phyloP scores from a whole-genome alignment of 495 filamentous ascomycete species.

The Lentithecium fluviatile region DNA sequence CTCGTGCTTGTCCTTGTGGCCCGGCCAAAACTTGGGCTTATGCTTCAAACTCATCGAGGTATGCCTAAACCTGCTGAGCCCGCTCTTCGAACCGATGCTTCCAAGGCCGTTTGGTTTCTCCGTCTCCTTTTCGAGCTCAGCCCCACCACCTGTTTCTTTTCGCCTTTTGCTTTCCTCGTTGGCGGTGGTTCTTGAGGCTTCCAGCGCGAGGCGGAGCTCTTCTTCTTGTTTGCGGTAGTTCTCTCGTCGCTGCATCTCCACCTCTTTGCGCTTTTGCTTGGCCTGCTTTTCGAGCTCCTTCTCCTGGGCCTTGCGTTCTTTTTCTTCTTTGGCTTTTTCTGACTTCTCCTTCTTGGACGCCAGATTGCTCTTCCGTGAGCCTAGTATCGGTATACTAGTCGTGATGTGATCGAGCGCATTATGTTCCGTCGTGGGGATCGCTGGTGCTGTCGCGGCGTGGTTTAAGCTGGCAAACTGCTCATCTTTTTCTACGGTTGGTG shows the following conservation, averaged over 20 bases:
- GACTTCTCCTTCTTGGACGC: constrained; percentile 60
- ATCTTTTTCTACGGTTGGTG: constrained; percentile 50
- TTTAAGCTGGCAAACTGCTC: constrained; percentile 56
- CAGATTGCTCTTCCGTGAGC: constrained; percentile 42
- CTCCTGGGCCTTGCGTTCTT: constrained; percentile 39
- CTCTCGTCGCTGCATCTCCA: constrained; percentile 53
- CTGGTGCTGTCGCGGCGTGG: constrained; percentile 62
- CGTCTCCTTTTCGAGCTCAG: constrained; percentile 7
- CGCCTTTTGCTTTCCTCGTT: constrained; percentile 51
- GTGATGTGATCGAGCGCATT: constrained; percentile 29
- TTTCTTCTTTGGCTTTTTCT: constrained; percentile 33
- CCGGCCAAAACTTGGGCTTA: constrained; percentile 48
- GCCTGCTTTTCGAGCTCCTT: constrained; percentile 62
- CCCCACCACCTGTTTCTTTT: constrained; percentile 2
- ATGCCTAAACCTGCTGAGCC: constrained; percentile 55
- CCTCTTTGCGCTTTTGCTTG: constrained; percentile 64
- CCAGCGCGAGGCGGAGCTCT: constrained; percentile 58
- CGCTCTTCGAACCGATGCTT: constrained; percentile 38
- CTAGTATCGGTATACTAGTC: constrained; percentile 32
- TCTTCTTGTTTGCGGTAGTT: constrained; percentile 56
- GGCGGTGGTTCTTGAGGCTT: constrained; percentile 54
- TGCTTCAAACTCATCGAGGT: constrained; percentile 59
- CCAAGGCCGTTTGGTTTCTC: constrained; percentile 37
- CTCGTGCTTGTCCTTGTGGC: constrained; percentile 18
- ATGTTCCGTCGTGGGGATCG: constrained; percentile 35